Percentiles rank a stretch among this genome's conserved stretches.
Evolutionary conservation across 1,284 basidiomycete species (phyloP).

Genomic region (Ceratobasidium sp.): DNA sequence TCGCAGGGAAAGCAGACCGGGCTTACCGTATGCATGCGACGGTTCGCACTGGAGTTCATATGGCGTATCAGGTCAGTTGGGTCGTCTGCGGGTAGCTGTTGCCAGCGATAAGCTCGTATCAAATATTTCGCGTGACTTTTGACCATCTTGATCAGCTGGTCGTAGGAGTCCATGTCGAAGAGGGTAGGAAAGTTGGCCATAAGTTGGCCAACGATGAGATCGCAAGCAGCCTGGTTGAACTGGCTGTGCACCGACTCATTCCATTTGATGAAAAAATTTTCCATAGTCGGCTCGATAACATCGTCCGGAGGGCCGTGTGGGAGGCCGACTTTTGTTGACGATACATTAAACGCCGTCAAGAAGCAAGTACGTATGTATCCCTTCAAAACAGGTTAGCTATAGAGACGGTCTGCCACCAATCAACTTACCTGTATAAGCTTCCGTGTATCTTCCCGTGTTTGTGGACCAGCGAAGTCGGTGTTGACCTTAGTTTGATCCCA

Average conservation of each 20-base stretch:
- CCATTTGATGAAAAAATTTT: neutral
- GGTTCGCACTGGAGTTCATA: neutral
- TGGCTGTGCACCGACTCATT: neutral
- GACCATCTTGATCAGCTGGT: neutral
- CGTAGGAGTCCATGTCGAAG: neutral
- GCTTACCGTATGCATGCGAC: slow-evolving; percentile 5
- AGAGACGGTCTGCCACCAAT: too few species aligned
- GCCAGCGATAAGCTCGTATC: neutral
- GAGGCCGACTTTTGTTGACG: neutral
- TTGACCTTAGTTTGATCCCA: too few species aligned
- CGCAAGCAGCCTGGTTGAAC: slow-evolving; percentile 1
- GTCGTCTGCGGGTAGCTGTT: slow-evolving; percentile 3
- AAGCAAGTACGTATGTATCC: too few species aligned
- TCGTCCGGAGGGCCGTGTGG: neutral
- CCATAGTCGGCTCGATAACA: neutral
- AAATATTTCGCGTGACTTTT: neutral
- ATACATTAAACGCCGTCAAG: too few species aligned
- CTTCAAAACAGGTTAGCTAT: too few species aligned
- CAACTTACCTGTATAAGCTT: too few species aligned
- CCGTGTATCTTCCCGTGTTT: too few species aligned
- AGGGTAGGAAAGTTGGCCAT: neutral
- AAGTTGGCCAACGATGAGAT: neutral
- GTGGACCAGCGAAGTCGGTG: too few species aligned
- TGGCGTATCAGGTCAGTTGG: neutral
- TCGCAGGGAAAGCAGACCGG: neutral